A percentile compares a stretch with the other conserved stretches of the same genome.
phyloP scores from a whole-genome alignment of 2,329 filamentous ascomycete genomes.

The Teratosphaeria nubilosa region DNA sequence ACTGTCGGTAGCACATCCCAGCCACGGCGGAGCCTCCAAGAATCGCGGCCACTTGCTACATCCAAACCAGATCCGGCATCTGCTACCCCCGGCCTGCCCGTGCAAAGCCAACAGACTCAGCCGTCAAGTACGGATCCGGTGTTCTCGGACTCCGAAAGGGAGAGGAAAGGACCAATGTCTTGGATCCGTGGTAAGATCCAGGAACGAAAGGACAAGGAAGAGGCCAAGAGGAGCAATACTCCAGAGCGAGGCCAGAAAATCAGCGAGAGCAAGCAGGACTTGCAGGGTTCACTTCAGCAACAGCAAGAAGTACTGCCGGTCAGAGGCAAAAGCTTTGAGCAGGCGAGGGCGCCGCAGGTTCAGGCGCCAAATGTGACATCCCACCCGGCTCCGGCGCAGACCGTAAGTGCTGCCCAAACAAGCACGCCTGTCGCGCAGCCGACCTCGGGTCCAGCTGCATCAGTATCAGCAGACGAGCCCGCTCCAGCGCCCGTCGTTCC shows the following conservation, averaged over 20 bases:
- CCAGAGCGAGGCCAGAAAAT: slow-evolving; percentile 23
- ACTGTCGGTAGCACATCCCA: slow-evolving; percentile 22
- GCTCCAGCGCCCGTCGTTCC: not conserved
- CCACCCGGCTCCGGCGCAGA: not conserved
- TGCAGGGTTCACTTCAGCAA: slow-evolving; percentile 2
- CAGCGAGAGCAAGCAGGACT: slow-evolving; percentile 17
- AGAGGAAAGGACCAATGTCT: slow-evolving; percentile 52
- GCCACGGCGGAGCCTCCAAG: slow-evolving; percentile 22
- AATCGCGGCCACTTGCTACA: slow-evolving; percentile 12
- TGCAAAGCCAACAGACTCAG: slow-evolving; percentile 9
- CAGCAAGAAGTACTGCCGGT: slow-evolving; percentile 9
- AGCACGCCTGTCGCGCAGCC: not conserved
- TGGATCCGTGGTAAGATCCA: slow-evolving; percentile 58
- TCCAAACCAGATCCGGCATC: slow-evolving; percentile 11
- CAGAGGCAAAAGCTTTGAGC: slow-evolving; percentile 7
- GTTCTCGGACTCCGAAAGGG: slow-evolving; percentile 30
- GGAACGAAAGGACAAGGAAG: slow-evolving; percentile 45
- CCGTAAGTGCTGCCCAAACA: not conserved
- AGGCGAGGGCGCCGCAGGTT: not conserved
- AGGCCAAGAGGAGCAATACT: slow-evolving; percentile 34
- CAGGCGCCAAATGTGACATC: not conserved
- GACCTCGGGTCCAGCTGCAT: slow-evolving; percentile 5
- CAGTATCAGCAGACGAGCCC: slow-evolving; percentile 5
- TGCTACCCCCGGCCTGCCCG: slow-evolving; percentile 3
- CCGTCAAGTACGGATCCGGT: slow-evolving; percentile 17